Evolutionary conservation across 257 asterid species (phyloP).

Genomic region (Nicotiana noctiflora): DNA sequence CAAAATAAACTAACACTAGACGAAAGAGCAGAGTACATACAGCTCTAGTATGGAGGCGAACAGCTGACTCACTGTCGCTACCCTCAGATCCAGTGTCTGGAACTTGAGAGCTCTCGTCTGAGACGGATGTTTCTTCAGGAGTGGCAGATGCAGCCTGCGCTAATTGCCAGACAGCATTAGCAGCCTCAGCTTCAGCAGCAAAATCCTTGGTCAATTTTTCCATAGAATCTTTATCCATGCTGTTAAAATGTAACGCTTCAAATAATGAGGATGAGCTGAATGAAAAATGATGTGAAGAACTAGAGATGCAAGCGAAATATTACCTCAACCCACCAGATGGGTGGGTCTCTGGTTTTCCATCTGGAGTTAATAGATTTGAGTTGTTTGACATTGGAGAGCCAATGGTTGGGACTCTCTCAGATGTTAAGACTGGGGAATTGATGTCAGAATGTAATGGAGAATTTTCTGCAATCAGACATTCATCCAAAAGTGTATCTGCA

Average conservation of each 20-base stretch:
- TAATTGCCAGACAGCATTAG: constrained; percentile 91
- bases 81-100: constrained; percentile 71
- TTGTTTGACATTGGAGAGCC: constrained; percentile 49
- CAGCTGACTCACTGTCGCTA: constrained; percentile 76
- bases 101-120: constrained; percentile 69
- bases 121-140: constrained; percentile 63
- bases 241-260: constrained; percentile 21
- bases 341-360: constrained; percentile 49
- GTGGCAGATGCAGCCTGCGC: constrained; percentile 70
- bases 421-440: constrained; percentile 36
- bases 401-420: constrained; percentile 41
- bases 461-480: constrained; percentile 86
- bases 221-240: constrained; percentile 75
- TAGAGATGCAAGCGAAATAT: constrained; percentile 14
- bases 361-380: constrained; percentile 22
- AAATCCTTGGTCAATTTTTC: constrained; percentile 90
- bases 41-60: constrained; percentile 95
- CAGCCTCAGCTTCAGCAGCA: constrained; percentile 98
- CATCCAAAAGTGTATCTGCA: constrained; percentile 78
- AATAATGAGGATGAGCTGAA: neutral
- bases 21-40: constrained; percentile 34
- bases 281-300: constrained; percentile 9
- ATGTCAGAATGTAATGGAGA: constrained; percentile 64
- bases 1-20: constrained; percentile 6
- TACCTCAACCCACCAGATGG: constrained; percentile 60